phyloP scores from a whole-genome alignment of 768 basidiomycete species.

The Ramaria sp. region DNA sequence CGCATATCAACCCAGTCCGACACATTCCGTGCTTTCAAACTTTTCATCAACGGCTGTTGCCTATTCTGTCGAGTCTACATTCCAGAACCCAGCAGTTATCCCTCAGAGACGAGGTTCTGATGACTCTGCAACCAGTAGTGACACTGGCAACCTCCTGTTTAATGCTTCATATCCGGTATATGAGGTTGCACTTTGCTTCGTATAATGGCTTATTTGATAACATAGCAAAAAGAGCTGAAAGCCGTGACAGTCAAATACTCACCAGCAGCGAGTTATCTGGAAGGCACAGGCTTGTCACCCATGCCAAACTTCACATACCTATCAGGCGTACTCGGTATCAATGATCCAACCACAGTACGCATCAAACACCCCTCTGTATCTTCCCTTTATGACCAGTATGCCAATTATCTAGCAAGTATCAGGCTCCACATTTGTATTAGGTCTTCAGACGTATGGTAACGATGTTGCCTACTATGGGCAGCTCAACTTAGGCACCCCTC shows the following conservation, averaged over 20 bases:
- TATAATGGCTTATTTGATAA: background rate
- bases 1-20: background rate
- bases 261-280: conserved; percentile 17
- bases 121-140: background rate
- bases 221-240: conserved; percentile 20
- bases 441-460: conserved; percentile 12
- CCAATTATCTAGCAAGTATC: conserved; percentile 1
- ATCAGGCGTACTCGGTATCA: conserved; percentile 11
- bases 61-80: background rate
- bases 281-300: conserved; percentile 19
- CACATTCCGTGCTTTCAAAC: background rate
- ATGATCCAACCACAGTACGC: conserved; percentile 12
- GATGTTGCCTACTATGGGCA: conserved; percentile 41
- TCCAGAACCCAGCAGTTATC: background rate
- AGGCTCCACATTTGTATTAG: conserved; percentile 12
- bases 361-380: conserved; percentile 1
- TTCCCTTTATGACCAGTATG: background rate
- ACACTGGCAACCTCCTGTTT: background rate
- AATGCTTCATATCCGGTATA: background rate
- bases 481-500: conserved; percentile 42
- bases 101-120: background rate
- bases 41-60: background rate
- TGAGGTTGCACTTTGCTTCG: background rate
- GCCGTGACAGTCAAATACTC: conserved; percentile 22
- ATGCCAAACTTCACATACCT: background rate